Base-by-base conservation (phyloP, 129 eudicot species). In the Flaveria bidentis region DNA sequence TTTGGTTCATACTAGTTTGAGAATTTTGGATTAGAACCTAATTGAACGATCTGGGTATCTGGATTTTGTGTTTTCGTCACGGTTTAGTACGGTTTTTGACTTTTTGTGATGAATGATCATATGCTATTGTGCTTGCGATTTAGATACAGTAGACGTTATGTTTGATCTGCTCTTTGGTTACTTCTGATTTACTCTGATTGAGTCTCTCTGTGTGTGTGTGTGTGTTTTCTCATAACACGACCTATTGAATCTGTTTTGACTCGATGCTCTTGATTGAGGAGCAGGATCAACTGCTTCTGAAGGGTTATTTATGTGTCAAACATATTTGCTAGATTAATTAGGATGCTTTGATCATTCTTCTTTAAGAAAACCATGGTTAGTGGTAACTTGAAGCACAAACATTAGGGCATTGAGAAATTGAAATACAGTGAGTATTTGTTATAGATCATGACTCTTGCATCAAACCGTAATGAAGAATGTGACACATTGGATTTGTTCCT, bases 381-480 rank as follows among this genome's bases (percentile, higher is more conserved):
- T 22, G 36, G 36, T 39, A 44, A 45, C 55, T 50, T 71, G 75
- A 51, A 51, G 28, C 17, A 7, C 63, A 17, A n/a, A 9, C 10
- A 1, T 16, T 71, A n/a, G 16, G 28, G 41, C 15, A 67, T 26
- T 23, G 4, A 17, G 63, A 33, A 52, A 33, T 50, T 51, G 64
- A 71, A 51, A 30, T 71, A n/a, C 39, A 30, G 41, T 9, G 46
- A 71, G 30, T 71, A 16, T 9, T 9, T 71, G n/a, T 52, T 51
- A 26, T 52, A 26, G 44, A 71, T 71, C 28, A 52, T 4, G 10
- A 4, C 11, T 13, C 30, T 30, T 52, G 47, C 23, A 46, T 45
- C 39, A 13, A 23, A 69, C 30, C 42, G n/a, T 69, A 69, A 10
- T 44, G 10, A 6, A 44, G 47, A 44, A 8, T 44, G 47, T 44